Evolutionary conservation across 345 rosid species (phyloP).

Genomic region (Barbarea vulgaris): DNA sequence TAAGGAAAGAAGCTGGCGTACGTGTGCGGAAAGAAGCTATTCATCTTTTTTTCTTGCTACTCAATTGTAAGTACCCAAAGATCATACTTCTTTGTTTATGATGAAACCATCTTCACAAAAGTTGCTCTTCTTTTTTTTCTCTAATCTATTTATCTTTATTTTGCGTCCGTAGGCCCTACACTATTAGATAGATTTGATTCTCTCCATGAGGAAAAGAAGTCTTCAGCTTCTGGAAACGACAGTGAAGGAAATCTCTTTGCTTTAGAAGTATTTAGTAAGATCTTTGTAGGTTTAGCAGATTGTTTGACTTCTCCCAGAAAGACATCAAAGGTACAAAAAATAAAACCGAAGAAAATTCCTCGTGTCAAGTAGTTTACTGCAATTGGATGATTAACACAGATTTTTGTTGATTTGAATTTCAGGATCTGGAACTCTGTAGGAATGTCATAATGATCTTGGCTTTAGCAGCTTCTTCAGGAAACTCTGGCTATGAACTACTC

Average conservation of each 20-base stretch:
- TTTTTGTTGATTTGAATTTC: slow-evolving; percentile 38
- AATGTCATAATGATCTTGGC: slow-evolving; percentile 65
- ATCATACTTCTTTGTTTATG: neutral
- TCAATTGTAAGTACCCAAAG: slow-evolving; percentile 66
- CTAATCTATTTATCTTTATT: neutral
- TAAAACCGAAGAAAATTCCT: neutral
- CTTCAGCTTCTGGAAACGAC: slow-evolving; percentile 43
- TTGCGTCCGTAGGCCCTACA: slow-evolving; percentile 58
- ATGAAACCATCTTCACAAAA: neutral
- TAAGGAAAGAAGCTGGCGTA: slow-evolving; percentile 59
- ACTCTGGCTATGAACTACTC: slow-evolving; percentile 69
- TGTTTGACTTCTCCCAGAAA: slow-evolving; percentile 58
- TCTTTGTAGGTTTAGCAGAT: slow-evolving; percentile 73
- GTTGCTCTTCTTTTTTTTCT: neutral
- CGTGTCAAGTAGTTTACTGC: slow-evolving; percentile 10
- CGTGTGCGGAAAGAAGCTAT: slow-evolving; percentile 70
- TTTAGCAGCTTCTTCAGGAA: slow-evolving; percentile 74
- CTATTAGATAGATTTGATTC: slow-evolving; percentile 56
- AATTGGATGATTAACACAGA: neutral
- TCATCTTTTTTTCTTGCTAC: slow-evolving; percentile 58
- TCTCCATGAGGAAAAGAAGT: slow-evolving; percentile 41
- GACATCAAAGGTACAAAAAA: slow-evolving; percentile 40
- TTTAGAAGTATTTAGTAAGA: slow-evolving; percentile 40
- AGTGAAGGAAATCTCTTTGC: slow-evolving; percentile 27
- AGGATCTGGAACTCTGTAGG: slow-evolving; percentile 79